Evolutionary conservation across 2,329 filamentous ascomycete species (phyloP).

Genomic region (Lasiodiplodia citricola): DNA sequence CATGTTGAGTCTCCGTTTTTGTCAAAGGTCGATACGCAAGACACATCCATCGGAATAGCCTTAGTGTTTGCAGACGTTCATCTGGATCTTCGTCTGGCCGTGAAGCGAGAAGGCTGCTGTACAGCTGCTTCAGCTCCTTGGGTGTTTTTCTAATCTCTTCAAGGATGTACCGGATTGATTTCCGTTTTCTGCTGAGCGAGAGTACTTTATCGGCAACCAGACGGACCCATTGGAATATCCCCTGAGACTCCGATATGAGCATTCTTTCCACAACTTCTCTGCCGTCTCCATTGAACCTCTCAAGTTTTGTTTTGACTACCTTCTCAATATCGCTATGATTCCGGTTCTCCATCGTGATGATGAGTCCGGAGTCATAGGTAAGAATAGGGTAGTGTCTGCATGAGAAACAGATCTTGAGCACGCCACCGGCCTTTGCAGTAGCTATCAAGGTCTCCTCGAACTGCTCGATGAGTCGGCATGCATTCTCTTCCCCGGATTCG

Average conservation of each 20-base stretch:
- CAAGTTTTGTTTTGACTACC: accelerated
- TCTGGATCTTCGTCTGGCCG: not conserved
- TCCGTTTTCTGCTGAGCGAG: not conserved
- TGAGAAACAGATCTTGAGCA: not conserved
- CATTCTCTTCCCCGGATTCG: not conserved
- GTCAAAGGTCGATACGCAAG: not conserved
- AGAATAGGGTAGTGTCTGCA: not conserved
- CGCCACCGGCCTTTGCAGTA: accelerated
- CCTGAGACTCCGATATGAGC: not conserved
- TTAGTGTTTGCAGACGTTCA: not conserved
- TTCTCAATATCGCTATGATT: not conserved
- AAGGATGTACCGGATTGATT: not conserved
- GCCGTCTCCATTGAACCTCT: not conserved
- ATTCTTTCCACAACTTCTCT: accelerated
- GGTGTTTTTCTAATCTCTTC: not conserved
- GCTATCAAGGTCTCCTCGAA: not conserved
- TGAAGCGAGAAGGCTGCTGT: not conserved
- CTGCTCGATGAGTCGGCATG: not conserved
- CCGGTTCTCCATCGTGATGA: not conserved
- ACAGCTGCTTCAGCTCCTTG: not conserved
- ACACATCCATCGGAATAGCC: not conserved
- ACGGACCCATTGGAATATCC: not conserved
- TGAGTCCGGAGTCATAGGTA: not conserved
- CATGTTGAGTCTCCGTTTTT: not conserved
- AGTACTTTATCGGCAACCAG: not conserved